Conservation (phyloP, 2,329 filamentous ascomycete species). For the Onygenales sp. region DNA sequence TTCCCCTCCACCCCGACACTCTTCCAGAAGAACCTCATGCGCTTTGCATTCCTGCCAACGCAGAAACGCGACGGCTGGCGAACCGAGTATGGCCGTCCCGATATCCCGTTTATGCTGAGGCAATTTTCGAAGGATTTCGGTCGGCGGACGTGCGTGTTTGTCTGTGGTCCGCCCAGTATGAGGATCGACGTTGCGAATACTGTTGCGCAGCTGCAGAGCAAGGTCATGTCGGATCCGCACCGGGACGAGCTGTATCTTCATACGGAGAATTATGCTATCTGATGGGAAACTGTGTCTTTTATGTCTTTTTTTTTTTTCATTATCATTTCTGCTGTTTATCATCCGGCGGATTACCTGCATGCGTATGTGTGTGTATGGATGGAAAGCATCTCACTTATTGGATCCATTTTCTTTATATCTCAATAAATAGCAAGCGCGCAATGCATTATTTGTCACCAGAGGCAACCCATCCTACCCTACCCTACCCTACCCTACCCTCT, state of each 20-base stretch:
- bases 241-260: slow-evolving; percentile 89
- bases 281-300: background rate
- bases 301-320: too few species aligned
- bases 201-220: slow-evolving; percentile 70
- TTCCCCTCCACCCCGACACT: slow-evolving; percentile 77
- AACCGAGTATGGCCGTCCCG: slow-evolving; percentile 83
- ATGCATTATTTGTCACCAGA: too few species aligned
- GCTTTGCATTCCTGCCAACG: slow-evolving; percentile 67
- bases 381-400: too few species aligned
- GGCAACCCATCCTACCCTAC: too few species aligned
- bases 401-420: too few species aligned
- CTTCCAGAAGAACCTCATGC: slow-evolving; percentile 82
- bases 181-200: slow-evolving; percentile 77
- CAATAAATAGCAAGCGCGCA: too few species aligned
- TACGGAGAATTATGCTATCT: slow-evolving; percentile 90
- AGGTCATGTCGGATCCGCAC: slow-evolving; percentile 68
- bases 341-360: too few species aligned
- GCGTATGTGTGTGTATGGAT: too few species aligned
- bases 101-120: slow-evolving; percentile 76
- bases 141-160: slow-evolving; percentile 75
- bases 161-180: slow-evolving; percentile 84
- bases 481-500: too few species aligned
- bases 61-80: slow-evolving; percentile 64
- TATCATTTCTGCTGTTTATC: too few species aligned
- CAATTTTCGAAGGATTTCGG: slow-evolving; percentile 77